These are phyloP conservation scores for Pinus tabuliformis DNA, from an alignment of 75 land plant species.

Conservation along the genomic window DNA sequence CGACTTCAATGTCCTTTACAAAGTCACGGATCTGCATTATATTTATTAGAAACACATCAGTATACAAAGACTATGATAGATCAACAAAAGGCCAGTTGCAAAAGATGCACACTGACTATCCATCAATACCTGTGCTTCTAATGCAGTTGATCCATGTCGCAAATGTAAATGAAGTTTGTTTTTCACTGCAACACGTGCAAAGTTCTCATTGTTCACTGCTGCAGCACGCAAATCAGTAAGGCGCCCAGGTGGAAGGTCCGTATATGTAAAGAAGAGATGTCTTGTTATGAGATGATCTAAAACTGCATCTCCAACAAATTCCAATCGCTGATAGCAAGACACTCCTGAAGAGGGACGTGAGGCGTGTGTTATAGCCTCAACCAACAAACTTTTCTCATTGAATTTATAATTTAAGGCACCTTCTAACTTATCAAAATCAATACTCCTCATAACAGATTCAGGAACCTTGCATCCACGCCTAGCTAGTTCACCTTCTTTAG, in stretches of 20 bases:
- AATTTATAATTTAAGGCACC: slow-evolving; percentile 60
- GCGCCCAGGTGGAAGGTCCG: slow-evolving; percentile 93
- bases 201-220: slow-evolving; percentile 99
- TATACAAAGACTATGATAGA: background rate
- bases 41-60: background rate
- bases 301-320: slow-evolving; percentile 99
- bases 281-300: slow-evolving; percentile 96
- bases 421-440: slow-evolving; percentile 79
- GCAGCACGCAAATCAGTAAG: slow-evolving; percentile 98
- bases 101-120: background rate
- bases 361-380: slow-evolving; percentile 98
- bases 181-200: slow-evolving; percentile 97
- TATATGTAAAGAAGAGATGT: slow-evolving; percentile 91
- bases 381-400: slow-evolving; percentile 57
- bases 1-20: slow-evolving; percentile 90
- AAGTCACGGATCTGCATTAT: slow-evolving; percentile 84
- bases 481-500: slow-evolving; percentile 40
- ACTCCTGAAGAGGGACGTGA: slow-evolving; percentile 97
- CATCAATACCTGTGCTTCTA: slow-evolving; percentile 81
- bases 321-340: slow-evolving; percentile 94
- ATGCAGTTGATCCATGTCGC: slow-evolving; percentile 95
- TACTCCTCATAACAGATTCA: slow-evolving; percentile 70
- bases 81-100: background rate
- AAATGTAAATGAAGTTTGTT: slow-evolving; percentile 89
- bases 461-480: slow-evolving; percentile 57